Conservation (phyloP, 331 rosid genomes). For the Ulmus americana region DNA sequence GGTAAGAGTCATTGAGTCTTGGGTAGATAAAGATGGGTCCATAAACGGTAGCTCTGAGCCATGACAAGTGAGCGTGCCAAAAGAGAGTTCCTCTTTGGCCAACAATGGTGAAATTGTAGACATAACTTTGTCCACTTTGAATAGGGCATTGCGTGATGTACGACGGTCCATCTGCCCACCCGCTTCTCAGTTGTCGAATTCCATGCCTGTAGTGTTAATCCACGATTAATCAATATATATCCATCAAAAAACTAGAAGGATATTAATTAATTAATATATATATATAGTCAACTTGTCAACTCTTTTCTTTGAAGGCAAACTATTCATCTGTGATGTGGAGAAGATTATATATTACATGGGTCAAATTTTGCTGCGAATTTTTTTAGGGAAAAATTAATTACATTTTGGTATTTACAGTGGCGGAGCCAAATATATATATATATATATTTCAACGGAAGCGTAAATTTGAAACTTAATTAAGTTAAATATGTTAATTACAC, state of each 20-base stretch:
- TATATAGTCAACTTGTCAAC: no score
- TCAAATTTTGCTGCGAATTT: no score
- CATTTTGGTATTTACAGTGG: no score
- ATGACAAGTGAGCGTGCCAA: slow-evolving; percentile 47
- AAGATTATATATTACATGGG: no score
- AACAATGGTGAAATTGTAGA: slow-evolving; percentile 38
- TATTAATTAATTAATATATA: background rate
- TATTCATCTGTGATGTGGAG: no score
- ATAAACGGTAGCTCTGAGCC: slow-evolving; percentile 36
- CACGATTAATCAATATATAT: background rate
- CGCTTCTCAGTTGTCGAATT: slow-evolving; percentile 26
- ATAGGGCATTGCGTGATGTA: slow-evolving; percentile 43
- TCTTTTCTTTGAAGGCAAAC: no score
- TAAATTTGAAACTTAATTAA: no score
- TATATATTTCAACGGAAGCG: no score
- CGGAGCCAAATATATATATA: no score
- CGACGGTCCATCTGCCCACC: slow-evolving; percentile 41
- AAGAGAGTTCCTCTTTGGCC: slow-evolving; percentile 44
- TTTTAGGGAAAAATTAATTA: no score
- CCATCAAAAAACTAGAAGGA: background rate
- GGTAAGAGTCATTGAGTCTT: slow-evolving; percentile 25
- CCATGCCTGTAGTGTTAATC: slow-evolving; percentile 31
- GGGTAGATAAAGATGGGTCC: slow-evolving; percentile 41
- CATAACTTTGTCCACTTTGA: slow-evolving; percentile 28
- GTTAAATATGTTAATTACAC: no score